Conservation (phyloP, 176 grass and related monocot genomes). For the Secale cereale region DNA sequence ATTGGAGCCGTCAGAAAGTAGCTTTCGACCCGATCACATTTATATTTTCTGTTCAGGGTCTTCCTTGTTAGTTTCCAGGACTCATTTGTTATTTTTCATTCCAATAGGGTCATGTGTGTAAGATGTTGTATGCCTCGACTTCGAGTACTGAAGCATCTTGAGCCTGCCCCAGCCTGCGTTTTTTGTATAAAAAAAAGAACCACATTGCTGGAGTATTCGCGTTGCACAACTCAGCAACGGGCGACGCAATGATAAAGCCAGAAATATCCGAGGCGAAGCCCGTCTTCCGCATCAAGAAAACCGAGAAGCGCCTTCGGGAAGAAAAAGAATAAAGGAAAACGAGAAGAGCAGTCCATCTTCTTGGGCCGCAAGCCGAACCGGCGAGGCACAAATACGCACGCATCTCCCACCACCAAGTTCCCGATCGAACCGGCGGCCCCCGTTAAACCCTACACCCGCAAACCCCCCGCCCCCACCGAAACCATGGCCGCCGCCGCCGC, state of each 20-base stretch:
- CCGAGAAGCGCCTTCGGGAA: background rate
- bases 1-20: no score
- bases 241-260: no score
- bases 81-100: no score
- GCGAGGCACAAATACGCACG: slow-evolving; percentile 18
- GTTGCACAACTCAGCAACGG: background rate
- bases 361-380: slow-evolving; percentile 26
- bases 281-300: slow-evolving; percentile 3
- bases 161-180: no score
- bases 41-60: no score
- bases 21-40: no score
- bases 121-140: no score
- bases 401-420: background rate
- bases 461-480: slow-evolving; percentile 7
- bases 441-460: slow-evolving; percentile 53
- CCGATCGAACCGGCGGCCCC: background rate
- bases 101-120: no score
- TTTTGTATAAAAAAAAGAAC: no score
- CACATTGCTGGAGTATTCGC: no score
- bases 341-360: slow-evolving; percentile 7
- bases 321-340: background rate
- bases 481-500: slow-evolving; percentile 27
- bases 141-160: no score
- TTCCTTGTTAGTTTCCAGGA: no score
- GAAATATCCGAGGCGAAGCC: background rate